These are phyloP conservation scores for Elsinoe arachidis DNA, from an alignment of 2,329 filamentous ascomycete genomes.

Conservation along the genomic window DNA sequence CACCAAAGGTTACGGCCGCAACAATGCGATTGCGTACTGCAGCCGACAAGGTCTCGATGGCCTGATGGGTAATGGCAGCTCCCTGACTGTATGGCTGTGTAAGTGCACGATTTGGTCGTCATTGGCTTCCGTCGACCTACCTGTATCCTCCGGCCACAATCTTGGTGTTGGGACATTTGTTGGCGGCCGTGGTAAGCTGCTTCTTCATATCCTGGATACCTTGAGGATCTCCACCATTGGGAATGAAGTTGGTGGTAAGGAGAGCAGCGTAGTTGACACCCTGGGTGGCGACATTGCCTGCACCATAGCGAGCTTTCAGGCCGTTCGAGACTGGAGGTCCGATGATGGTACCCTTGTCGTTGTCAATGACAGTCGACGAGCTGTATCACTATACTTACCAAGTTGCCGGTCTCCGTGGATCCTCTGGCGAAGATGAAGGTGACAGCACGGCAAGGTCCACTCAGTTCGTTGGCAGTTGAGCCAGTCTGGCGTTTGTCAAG, in stretches of 20 bases:
- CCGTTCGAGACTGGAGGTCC: slow-evolving; percentile 17
- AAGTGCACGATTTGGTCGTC: not conserved
- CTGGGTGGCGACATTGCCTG: slow-evolving; percentile 17
- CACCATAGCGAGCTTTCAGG: slow-evolving; percentile 14
- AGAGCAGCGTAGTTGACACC: slow-evolving; percentile 18
- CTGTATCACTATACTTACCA: not conserved
- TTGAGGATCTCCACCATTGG: slow-evolving; percentile 6
- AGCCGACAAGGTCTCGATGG: slow-evolving; percentile 25
- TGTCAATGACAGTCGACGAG: slow-evolving; percentile 37
- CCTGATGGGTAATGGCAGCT: slow-evolving; percentile 30
- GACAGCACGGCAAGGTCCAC: slow-evolving; percentile 33
- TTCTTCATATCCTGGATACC: slow-evolving; percentile 15
- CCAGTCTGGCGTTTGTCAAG: slow-evolving; percentile 1
- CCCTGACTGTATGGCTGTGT: slow-evolving; percentile 24
- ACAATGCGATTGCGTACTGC: slow-evolving; percentile 27
- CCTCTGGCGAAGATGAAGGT: slow-evolving; percentile 51
- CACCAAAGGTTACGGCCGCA: slow-evolving; percentile 26
- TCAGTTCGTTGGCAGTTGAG: slow-evolving; percentile 2
- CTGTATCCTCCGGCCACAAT: slow-evolving; percentile 24
- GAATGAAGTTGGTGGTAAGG: slow-evolving; percentile 6
- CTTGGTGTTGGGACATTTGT: slow-evolving; percentile 23
- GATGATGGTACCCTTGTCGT: slow-evolving; percentile 35
- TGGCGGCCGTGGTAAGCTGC: slow-evolving; percentile 18
- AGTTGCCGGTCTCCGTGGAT: slow-evolving; percentile 29
- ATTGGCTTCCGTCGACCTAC: not conserved